Evolutionary conservation across 2,329 filamentous ascomycete species (phyloP).

Genomic region (Aspergillus proliferans): DNA sequence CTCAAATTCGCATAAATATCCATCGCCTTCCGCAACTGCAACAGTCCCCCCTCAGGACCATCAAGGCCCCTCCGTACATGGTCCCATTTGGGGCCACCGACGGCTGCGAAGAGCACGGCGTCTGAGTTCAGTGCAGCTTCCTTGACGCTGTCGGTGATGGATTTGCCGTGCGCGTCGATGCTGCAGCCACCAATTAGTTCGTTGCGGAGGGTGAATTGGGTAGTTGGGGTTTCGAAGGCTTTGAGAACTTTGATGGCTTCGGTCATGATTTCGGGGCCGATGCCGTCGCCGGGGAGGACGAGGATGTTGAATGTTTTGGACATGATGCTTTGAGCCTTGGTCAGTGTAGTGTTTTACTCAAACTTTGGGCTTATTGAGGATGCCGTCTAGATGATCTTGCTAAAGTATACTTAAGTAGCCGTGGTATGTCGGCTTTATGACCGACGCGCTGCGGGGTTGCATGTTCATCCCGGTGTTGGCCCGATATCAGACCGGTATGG

Average conservation of each 20-base stretch:
- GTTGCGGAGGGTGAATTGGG: slow-evolving; percentile 74
- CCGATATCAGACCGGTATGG: slow-evolving; percentile 7
- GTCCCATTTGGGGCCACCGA: slow-evolving; percentile 90
- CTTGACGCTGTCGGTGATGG: slow-evolving; percentile 73
- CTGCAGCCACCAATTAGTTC: slow-evolving; percentile 81
- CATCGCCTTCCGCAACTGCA: slow-evolving; percentile 80
- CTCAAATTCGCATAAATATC: slow-evolving; percentile 84
- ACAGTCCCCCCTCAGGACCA: slow-evolving; percentile 79
- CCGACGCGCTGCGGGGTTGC: slow-evolving; percentile 22
- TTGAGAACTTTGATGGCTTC: slow-evolving; percentile 59
- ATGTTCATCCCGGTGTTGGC: slow-evolving; percentile 9
- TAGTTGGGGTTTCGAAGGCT: slow-evolving; percentile 60
- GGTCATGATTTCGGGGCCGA: slow-evolving; percentile 64
- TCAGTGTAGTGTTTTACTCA: not conserved
- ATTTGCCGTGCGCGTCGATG: slow-evolving; percentile 69
- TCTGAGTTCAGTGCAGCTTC: slow-evolving; percentile 71
- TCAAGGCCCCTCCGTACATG: slow-evolving; percentile 58
- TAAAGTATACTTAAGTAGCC: not conserved
- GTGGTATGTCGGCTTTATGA: slow-evolving; percentile 10
- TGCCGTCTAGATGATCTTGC: not conserved
- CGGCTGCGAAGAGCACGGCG: slow-evolving; percentile 80
- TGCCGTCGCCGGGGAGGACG: slow-evolving; percentile 70
- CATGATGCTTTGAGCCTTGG: slow-evolving; percentile 4
- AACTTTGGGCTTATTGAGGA: not conserved
- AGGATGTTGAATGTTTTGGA: slow-evolving; percentile 59